Percentiles rank a stretch among this genome's conserved stretches.
phyloP scores from a whole-genome alignment of 2,329 filamentous ascomycete species.

The Cladosporium sp. region DNA sequence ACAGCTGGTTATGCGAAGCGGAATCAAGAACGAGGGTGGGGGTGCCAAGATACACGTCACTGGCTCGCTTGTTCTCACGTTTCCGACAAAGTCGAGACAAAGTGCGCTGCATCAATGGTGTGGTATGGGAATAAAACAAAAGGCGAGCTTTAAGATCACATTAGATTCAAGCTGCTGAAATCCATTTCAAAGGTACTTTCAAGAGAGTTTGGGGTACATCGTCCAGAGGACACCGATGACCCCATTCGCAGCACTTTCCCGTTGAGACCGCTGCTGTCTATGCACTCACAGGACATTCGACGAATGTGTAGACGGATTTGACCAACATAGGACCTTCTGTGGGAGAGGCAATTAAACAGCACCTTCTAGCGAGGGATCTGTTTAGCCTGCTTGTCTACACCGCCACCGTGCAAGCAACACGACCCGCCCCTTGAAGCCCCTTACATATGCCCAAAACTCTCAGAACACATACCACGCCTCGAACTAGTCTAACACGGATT shows the following conservation, averaged over 20 bases:
- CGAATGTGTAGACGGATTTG: neutral
- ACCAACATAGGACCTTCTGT: neutral
- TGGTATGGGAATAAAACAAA: neutral
- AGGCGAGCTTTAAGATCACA: neutral
- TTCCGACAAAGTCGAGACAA: neutral
- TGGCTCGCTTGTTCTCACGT: neutral
- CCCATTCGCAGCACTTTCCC: neutral
- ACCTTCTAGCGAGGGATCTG: neutral
- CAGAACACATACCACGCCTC: neutral
- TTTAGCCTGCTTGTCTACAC: neutral
- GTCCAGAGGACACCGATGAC: neutral
- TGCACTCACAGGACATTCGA: neutral
- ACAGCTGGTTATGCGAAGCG: neutral
- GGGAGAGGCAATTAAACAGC: neutral
- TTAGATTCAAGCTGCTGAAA: neutral
- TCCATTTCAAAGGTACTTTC: neutral
- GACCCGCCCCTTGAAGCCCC: neutral
- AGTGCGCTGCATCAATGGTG: neutral
- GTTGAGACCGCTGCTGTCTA: neutral
- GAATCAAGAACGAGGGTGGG: neutral
- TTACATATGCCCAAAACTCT: neutral
- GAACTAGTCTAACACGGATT: neutral
- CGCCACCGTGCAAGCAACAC: neutral
- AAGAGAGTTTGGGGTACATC: neutral
- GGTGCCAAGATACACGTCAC: conserved; percentile 1